These are phyloP conservation scores for Petunia axillaris DNA, from an alignment of 257 asterid species.

Conservation along the genomic window DNA sequence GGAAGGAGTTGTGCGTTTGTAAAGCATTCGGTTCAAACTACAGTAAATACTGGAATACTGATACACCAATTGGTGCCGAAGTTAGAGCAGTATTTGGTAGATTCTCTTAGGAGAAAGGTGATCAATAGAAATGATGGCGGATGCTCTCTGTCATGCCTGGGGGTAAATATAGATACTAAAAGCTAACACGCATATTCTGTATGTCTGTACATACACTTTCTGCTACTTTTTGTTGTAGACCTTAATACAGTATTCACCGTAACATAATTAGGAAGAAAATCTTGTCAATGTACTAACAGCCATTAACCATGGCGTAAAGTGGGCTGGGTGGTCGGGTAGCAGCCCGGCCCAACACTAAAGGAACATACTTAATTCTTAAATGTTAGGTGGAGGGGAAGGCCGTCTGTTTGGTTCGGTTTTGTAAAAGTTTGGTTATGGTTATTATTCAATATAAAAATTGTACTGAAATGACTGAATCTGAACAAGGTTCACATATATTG, in stretches of 20 bases:
- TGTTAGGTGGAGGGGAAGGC: too few species aligned
- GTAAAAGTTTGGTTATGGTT: too few species aligned
- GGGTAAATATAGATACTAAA: background rate
- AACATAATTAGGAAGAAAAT: background rate
- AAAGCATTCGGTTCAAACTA: conserved; percentile 4
- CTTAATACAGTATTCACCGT: background rate
- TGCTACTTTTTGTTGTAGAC: background rate
- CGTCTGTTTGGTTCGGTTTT: too few species aligned
- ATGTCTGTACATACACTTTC: background rate
- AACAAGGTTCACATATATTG: too few species aligned
- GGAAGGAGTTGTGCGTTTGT: background rate
- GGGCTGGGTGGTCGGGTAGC: too few species aligned
- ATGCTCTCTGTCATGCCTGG: background rate
- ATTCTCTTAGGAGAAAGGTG: background rate
- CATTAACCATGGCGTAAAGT: background rate
- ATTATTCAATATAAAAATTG: too few species aligned
- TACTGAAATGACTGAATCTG: too few species aligned
- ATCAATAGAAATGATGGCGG: background rate
- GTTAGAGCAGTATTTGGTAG: background rate
- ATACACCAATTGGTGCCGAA: background rate
- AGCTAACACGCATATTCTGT: background rate
- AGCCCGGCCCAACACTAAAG: too few species aligned
- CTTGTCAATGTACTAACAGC: background rate
- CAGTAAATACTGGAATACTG: background rate
- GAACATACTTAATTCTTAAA: too few species aligned